phyloP scores from a whole-genome alignment of 257 asterid genomes.

The Salvia splendens region DNA sequence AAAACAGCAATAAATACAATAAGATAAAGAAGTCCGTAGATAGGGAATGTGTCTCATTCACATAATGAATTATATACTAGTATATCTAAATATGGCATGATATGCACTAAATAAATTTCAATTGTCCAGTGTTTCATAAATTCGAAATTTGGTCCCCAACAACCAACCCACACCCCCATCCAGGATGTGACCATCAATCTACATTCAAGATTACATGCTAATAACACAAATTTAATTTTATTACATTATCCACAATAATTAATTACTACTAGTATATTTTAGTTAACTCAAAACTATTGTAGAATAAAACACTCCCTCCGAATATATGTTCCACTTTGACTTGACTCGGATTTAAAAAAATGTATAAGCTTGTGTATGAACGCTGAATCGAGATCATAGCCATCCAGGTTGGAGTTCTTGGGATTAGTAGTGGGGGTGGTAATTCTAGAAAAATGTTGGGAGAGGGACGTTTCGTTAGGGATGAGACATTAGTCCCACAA shows the following conservation, averaged over 20 bases:
- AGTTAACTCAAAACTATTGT: no score
- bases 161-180: constrained; percentile 30
- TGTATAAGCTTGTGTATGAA: no score
- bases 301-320: no score
- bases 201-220: background rate
- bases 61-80: background rate
- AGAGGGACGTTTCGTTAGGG: constrained; percentile 31
- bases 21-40: background rate
- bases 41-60: background rate
- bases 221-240: background rate
- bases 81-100: background rate
- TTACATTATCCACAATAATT: background rate
- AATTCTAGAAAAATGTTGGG: constrained; percentile 39
- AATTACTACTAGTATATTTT: no score
- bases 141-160: constrained; percentile 36
- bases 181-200: constrained; percentile 20
- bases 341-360: no score
- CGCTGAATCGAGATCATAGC: no score
- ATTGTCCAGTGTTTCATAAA: constrained; percentile 20
- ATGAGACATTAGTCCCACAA: constrained; percentile 33
- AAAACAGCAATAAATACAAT: background rate
- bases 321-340: no score
- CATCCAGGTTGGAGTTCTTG: no score
- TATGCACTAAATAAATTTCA: background rate
- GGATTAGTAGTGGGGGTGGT: constrained; percentile 21